phyloP scores from a whole-genome alignment of 164 flowering plant species.

The Aristolochia contorta region DNA sequence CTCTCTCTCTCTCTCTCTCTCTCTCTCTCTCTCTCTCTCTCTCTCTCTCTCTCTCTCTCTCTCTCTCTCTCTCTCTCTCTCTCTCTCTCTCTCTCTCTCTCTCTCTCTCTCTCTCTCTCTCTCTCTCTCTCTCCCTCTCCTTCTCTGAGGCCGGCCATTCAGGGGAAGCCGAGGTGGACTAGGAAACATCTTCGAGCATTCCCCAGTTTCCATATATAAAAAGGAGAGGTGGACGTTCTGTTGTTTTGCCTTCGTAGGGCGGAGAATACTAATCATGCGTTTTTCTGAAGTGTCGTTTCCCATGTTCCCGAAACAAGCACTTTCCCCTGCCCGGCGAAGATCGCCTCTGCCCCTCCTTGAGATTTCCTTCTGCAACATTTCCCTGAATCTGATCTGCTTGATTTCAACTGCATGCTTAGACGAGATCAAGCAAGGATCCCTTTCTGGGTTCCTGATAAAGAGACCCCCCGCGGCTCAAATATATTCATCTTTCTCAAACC shows the following conservation, averaged over 20 bases:
- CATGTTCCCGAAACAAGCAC: constrained; percentile 5
- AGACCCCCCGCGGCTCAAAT: not conserved
- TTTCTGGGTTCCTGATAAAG: not conserved
- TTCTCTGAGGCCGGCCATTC: too few species aligned
- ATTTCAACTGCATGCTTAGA: not conserved
- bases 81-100: too few species aligned
- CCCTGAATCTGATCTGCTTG: not conserved
- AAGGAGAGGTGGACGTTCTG: constrained; percentile 1
- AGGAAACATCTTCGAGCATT: constrained; percentile 1
- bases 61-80: too few species aligned
- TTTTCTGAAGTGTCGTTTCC: constrained; percentile 3
- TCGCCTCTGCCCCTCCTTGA: constrained; percentile 6
- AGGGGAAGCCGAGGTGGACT: not conserved
- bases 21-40: too few species aligned
- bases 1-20: too few species aligned
- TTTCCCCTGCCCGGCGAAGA: constrained; percentile 4
- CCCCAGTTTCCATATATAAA: not conserved
- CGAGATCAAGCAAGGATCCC: not conserved
- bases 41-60: too few species aligned
- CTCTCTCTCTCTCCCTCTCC: too few species aligned
- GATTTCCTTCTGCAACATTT: constrained; percentile 13
- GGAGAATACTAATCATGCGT: constrained; percentile 8
- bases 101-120: too few species aligned
- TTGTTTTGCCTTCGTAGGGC: not conserved
- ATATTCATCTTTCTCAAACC: not conserved